Conservation (phyloP, 2,329 filamentous ascomycete genomes). For the Exserohilum turcica region DNA sequence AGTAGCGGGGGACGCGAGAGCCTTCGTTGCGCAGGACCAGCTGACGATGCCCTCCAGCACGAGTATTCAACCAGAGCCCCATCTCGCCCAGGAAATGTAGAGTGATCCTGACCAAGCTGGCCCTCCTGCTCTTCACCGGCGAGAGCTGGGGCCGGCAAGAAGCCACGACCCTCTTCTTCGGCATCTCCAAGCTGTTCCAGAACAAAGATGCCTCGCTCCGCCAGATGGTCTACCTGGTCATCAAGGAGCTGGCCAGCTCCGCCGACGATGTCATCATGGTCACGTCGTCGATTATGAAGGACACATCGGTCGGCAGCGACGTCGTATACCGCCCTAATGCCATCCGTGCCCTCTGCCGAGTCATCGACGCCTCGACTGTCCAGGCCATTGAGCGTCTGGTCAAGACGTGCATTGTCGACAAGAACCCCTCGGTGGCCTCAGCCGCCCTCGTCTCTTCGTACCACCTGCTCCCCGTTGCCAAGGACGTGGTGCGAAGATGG, state of each 20-base stretch:
- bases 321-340: constrained; percentile 84
- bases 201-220: constrained; percentile 98
- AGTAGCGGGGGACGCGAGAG: background rate
- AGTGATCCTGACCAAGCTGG: constrained; percentile 90
- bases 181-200: constrained; percentile 97
- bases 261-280: constrained; percentile 99
- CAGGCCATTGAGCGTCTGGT: constrained; percentile 98
- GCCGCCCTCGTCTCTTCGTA: constrained; percentile 96
- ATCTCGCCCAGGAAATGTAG: constrained; percentile 97
- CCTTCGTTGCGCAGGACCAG: constrained; percentile 11
- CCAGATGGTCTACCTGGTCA: constrained; percentile 97
- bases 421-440: constrained; percentile 95
- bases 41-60: constrained; percentile 64
- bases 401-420: constrained; percentile 99
- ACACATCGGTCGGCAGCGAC: constrained; percentile 93
- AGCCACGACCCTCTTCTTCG: constrained; percentile 97
- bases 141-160: constrained; percentile 97
- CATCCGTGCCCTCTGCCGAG: constrained; percentile 91
- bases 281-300: constrained; percentile 99
- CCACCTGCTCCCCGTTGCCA: constrained; percentile 93
- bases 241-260: constrained; percentile 95
- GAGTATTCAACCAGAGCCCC: constrained; percentile 95
- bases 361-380: constrained; percentile 93
- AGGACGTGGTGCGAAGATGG: constrained; percentile 95
- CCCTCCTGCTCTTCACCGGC: constrained; percentile 92